Base-by-base conservation (phyloP, 768 basidiomycete genomes). In the Suillus cothurnatus region DNA sequence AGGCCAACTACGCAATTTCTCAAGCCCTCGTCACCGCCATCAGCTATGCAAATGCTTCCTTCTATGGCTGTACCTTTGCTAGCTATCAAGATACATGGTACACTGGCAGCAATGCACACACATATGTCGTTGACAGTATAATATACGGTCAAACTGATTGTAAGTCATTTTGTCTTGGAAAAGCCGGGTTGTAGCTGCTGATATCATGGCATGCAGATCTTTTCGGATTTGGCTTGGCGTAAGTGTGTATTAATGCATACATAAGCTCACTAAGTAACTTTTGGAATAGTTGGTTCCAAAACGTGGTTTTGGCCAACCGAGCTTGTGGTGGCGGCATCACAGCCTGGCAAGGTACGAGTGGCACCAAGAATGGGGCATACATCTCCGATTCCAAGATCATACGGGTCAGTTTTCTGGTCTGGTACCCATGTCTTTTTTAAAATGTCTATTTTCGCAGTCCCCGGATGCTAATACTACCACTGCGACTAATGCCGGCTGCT, bases 61-160 rank as follows among this genome's bases (percentile, higher is more conserved):
- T 89, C 73, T 73, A 88, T 66, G 85, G 84, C 0, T 87, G 86
- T 66, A 78, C 84, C 2, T 88, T 88, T 68, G 80, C 85, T 1
- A 86, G 86, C 68, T 89, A 80, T 66, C 88, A 89, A 71, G 88
- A 88, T 70, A 89, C 89, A 0, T 87, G 86, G 84, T 88, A 86
- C 69, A 85, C 86, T 0, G 89, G 89, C 0, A 76, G 80, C 2
- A 87, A 82, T 58, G 84, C 79, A 5, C 85, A 81, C 72, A 87
- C 86, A 0, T 88, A 86, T 71, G 85, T 84, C 12, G 80, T 84
- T 6, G 88, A 88, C 60, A 87, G 87, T 64, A 82, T 85, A 19
- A 81, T 91, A 31, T 88, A 81, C 63, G 89, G 89, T 6, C 79
- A 85, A 69, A 88, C 85, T 0, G 89, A 91, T 68, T 90, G 88